Percentiles rank a stretch among this genome's conserved stretches.
These are phyloP conservation scores for Graphiopsis chlorocephala DNA, from an alignment of 2,329 filamentous ascomycete genomes.

Conservation along the genomic window DNA sequence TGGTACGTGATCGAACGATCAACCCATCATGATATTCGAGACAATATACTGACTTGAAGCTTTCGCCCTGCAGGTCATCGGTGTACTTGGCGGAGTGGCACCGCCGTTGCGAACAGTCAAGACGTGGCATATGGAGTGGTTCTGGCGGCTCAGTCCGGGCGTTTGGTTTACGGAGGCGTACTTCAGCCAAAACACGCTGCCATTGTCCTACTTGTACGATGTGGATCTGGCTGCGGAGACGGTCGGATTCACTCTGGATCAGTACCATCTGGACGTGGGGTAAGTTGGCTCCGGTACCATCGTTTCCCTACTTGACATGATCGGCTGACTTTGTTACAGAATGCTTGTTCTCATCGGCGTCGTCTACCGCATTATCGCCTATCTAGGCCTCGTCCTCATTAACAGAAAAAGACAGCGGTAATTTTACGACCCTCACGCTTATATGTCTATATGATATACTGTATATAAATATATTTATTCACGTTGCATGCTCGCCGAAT, in stretches of 20 bases:
- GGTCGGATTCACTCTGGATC: slow-evolving; percentile 48
- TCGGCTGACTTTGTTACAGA: slow-evolving; percentile 13
- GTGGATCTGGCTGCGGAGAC: slow-evolving; percentile 45
- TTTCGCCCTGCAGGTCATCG: too few species aligned
- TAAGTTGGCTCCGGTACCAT: slow-evolving; percentile 14
- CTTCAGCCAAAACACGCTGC: slow-evolving; percentile 51
- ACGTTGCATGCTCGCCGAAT: not conserved
- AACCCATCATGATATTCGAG: too few species aligned
- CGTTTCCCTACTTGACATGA: too few species aligned
- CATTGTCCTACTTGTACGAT: slow-evolving; percentile 52
- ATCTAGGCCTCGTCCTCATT: slow-evolving; percentile 25
- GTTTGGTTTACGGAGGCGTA: slow-evolving; percentile 58
- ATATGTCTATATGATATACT: not conserved
- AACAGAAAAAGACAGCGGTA: slow-evolving; percentile 30
- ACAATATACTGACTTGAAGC: too few species aligned
- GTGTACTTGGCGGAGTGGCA: slow-evolving; percentile 54
- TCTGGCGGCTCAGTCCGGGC: slow-evolving; percentile 55
- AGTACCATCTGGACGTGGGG: slow-evolving; percentile 44
- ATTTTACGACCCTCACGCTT: not conserved
- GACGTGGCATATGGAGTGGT: slow-evolving; percentile 52
- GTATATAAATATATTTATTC: not conserved
- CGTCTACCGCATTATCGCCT: slow-evolving; percentile 30
- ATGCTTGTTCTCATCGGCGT: slow-evolving; percentile 29
- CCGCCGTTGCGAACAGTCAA: slow-evolving; percentile 51
- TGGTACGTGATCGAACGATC: too few species aligned